phyloP scores from a whole-genome alignment of 768 basidiomycete species.

The Neoboletus subvelutipes region DNA sequence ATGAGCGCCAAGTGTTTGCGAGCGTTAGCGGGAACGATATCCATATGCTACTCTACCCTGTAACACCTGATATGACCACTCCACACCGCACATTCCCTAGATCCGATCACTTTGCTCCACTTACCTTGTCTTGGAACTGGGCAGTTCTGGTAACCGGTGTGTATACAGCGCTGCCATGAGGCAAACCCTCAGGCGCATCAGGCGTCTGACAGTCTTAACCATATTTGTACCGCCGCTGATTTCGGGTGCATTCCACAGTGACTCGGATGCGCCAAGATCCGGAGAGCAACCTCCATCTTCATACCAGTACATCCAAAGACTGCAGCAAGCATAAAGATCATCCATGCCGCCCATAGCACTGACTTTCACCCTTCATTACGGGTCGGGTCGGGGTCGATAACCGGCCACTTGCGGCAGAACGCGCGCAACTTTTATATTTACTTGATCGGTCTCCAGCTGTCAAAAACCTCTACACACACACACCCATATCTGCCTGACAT shows the following conservation, averaged over 20 bases:
- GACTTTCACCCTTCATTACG: not conserved
- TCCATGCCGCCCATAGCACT: not conserved
- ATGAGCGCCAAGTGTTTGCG: not conserved
- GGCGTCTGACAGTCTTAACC: not conserved
- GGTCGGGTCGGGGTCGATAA: not conserved
- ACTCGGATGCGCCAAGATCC: conserved; percentile 1
- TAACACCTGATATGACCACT: not conserved
- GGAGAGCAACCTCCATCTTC: not conserved
- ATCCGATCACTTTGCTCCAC: not conserved
- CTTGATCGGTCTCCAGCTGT: not conserved
- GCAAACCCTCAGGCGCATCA: not conserved
- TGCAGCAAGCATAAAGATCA: too few species aligned
- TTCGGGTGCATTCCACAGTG: not conserved
- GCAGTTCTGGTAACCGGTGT: not conserved
- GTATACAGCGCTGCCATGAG: not conserved
- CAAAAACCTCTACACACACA: not conserved
- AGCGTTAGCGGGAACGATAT: not conserved
- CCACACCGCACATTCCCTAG: not conserved
- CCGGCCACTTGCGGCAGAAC: not conserved
- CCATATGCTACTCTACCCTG: not conserved
- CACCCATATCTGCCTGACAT: not conserved
- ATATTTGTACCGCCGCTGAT: not conserved
- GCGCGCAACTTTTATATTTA: not conserved
- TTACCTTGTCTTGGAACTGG: not conserved
- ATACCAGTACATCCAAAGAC: not conserved